Base-by-base conservation (phyloP, 2,329 filamentous ascomycete genomes). In the Parascedosporium putredinis region DNA sequence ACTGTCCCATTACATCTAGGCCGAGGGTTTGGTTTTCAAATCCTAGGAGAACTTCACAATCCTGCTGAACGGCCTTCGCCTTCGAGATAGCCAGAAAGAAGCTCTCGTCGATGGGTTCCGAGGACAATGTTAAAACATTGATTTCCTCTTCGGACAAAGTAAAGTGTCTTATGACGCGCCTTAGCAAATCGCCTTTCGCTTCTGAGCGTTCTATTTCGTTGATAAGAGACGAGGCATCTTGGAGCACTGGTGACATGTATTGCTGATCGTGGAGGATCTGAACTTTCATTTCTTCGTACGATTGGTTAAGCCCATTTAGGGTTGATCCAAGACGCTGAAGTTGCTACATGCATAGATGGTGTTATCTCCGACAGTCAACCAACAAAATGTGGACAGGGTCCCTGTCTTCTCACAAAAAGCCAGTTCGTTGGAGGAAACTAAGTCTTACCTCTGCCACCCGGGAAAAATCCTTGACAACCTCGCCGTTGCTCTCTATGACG, bases 401-500 rank as follows among this genome's bases (percentile, higher is more conserved):
- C n/a, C n/a, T n/a, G n/a, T n/a, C n/a, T n/a, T n/a, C n/a, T n/a
- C n/a, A n/a, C n/a, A n/a, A n/a, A n/a, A n/a, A n/a, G n/a, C n/a
- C n/a, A n/a, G n/a, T n/a, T n/a, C n/a, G n/a, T n/a, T n/a, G n/a
- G n/a, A n/a, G n/a, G n/a, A n/a, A n/a, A n/a, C n/a, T n/a, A n/a
- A 42, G 51, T 62, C 75, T 62, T 66, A 91, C 87, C 75, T 94
- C 87, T 25, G 90, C 88, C 55, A 98, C 88, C 50, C 82, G 77
- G 31, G 89, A 88, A 67, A 97, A 97, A 62, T 95, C 88, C 49
- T 79, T 74, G 52, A 97, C 81, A 55, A 97, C 86, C 55, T 88
- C 81, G 46, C 86, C 89, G 78, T 97, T 96, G 67, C 86, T 89
- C 55, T 91, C 81, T 51, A 97, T 90, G 33, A 96, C 86, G 61